These are phyloP conservation scores for Didymella segeticola DNA, from an alignment of 2,329 filamentous ascomycete species.

Conservation along the genomic window DNA sequence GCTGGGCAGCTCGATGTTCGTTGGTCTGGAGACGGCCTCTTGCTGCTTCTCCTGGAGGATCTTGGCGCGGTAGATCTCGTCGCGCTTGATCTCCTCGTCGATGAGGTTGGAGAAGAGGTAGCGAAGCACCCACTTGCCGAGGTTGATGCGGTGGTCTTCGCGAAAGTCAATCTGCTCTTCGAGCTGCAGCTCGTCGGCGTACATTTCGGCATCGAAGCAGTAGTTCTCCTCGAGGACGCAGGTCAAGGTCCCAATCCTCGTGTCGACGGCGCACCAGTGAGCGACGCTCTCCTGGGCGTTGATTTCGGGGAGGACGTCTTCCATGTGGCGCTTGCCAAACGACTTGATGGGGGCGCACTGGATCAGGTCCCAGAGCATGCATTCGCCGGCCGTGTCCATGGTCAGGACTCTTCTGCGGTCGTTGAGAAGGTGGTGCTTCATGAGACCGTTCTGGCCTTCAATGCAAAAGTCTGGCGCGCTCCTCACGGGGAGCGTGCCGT, in stretches of 20 bases:
- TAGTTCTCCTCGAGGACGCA: constrained; percentile 93
- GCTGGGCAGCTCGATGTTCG: constrained; percentile 65
- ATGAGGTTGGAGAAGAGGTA: constrained; percentile 91
- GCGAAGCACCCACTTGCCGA: constrained; percentile 94
- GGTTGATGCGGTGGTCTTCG: constrained; percentile 95
- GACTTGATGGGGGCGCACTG: constrained; percentile 87
- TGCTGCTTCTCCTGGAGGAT: constrained; percentile 70
- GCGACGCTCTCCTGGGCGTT: constrained; percentile 90
- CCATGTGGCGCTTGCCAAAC: constrained; percentile 93
- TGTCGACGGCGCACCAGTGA: constrained; percentile 96
- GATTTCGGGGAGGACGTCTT: constrained; percentile 85
- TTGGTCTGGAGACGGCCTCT: constrained; percentile 58
- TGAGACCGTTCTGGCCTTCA: constrained; percentile 91
- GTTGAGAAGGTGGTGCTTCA: constrained; percentile 91
- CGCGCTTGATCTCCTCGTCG: constrained; percentile 86
- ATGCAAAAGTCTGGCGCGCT: constrained; percentile 64
- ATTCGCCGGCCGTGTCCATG: constrained; percentile 92
- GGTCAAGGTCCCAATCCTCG: constrained; percentile 87
- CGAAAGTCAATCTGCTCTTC: constrained; percentile 79
- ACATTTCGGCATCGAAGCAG: constrained; percentile 97
- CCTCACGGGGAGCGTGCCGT: constrained; percentile 48
- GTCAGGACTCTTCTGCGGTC: constrained; percentile 89
- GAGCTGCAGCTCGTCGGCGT: constrained; percentile 84
- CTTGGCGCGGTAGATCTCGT: constrained; percentile 73
- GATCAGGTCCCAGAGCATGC: constrained; percentile 92